Evolutionary conservation across 805 yeast genomes (phyloP), one percentile per base, ranked within the genome.

Genomic region (Suhomyces kilbournensis): DNA sequence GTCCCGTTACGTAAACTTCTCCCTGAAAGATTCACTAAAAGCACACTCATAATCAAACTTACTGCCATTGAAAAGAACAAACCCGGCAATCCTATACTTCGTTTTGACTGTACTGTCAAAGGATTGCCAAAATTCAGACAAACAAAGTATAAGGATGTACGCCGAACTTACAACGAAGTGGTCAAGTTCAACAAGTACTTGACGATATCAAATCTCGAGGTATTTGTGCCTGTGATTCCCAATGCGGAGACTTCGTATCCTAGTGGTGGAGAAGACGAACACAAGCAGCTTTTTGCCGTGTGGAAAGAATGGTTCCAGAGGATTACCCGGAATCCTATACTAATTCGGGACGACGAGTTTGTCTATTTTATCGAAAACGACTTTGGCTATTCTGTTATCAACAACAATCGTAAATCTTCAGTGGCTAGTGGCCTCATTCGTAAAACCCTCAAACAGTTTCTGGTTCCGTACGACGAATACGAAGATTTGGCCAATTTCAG

Each of bases 151-250:
- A 82, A 84, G 50, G 92, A 85, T 51, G 73, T 93, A 14, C 83
- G 96, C 58, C 81, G 97, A 53, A 85, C 97, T 0, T 87, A 83
- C 64, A 79, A 79, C 53, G 99, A 94, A 67, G 77, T 91, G 58
- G 81, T 80, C 30, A 81, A 84, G 54, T 82, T 94, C 61, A 89
- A 88, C 69, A 83, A 83, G 58, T 93, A 88, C 64, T 72, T 94
- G 56, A 83, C 84, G 52, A 84, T 85, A 19, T 88, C 96, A 38
- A 87, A 91, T 62, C 85, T 93, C 30, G 98, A 94, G 67, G 92
- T 94, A 51, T 91, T 93, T 70, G 91, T 94, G 3, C 97, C 98
- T 0, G 84, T 96, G 5, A 74, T 94, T 42, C 97, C 98, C 0
- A 72, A 76, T 19, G 75, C 94, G 1, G 78, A 75, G 6, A 87